Conservation (phyloP, 306 rosid genomes). For the Cyamopsis tetragonoloba region DNA sequence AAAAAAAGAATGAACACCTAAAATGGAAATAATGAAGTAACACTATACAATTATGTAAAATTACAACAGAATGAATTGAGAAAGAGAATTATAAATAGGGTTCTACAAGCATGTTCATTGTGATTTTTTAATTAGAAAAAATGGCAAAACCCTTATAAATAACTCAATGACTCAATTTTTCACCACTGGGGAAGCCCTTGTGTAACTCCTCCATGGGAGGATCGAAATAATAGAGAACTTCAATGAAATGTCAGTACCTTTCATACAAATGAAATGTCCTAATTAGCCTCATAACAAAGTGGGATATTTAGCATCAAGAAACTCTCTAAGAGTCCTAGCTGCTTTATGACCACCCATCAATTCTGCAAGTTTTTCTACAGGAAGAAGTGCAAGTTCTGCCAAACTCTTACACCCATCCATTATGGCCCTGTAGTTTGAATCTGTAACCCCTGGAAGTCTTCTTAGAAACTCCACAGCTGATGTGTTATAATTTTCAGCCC, state of each 20-base stretch:
- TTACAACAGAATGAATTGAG: conserved; percentile 19
- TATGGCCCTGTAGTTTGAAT: conserved; percentile 81
- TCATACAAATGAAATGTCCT: conserved; percentile 11
- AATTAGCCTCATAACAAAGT: conserved; percentile 52
- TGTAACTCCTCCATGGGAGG: conserved; percentile 16
- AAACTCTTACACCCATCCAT: conserved; percentile 89
- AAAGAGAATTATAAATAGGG: neutral
- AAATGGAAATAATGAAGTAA: neutral
- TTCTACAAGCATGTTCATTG: too few relatives aligned
- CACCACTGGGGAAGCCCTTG: neutral
- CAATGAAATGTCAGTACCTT: neutral
- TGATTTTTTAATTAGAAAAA: too few relatives aligned
- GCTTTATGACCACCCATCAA: conserved; percentile 92
- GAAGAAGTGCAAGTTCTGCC: conserved; percentile 87
- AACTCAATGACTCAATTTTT: neutral
- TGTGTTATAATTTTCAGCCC: conserved; percentile 95
- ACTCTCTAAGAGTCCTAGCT: conserved; percentile 87
- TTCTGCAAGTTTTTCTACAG: conserved; percentile 68
- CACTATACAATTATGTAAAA: conserved; percentile 10
- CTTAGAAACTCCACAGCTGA: conserved; percentile 90
- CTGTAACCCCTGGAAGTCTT: conserved; percentile 89
- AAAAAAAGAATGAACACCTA: neutral
- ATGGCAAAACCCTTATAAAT: too few relatives aligned
- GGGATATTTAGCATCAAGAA: conserved; percentile 96
- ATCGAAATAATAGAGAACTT: neutral